Base-by-base conservation (phyloP, 2,329 filamentous ascomycete genomes). In the Setomelanomma holmii region DNA sequence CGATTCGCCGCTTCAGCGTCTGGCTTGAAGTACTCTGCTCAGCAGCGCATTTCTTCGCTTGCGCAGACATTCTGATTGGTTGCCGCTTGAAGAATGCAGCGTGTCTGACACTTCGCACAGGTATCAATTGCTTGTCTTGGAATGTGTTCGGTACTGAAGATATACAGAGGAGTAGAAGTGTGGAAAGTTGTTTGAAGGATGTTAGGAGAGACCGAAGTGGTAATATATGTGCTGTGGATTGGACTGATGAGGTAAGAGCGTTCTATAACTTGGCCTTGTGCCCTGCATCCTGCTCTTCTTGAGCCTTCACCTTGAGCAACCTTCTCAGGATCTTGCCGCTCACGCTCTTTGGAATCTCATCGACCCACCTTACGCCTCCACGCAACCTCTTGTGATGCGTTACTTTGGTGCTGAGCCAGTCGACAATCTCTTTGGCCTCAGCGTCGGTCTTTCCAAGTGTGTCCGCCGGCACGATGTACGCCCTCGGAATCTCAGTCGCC, bases 251-350 rank as follows among this genome's bases (percentile, higher is more conserved):
- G 27, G 27, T 30, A 2, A 30, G 27, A 30, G 27, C 27, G 5
- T 30, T 30, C 51, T 76, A 80, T 52, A 80, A 53, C 64, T 78
- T 80, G 27, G 77, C 75, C 67, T 77, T 79, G 3, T 52, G 48
- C 6, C 44, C 63, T 36, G 64, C 66, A 23, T 73, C 68, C 44
- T 72, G 66, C 56, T 80, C 78, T 47, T 76, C 74, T 45, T 71
- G 60, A 14, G 75, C 76, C 64, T 73, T 73, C 4, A 65, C 67
- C 70, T 79, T 80, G 57, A 81, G 58, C 40, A 80, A 59, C 34
- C 78, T 63, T 52, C 79, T 67, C 54, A 81, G 48, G 34, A 81
- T 81, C 73, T 81, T 81, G 1, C 79, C 79, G 45, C 72, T 76
- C 1, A 76, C 69, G 24, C 74, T 77, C 71, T 81, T 81, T 0